Evolutionary conservation across 352 stramenopile genomes (phyloP), one percentile per base, ranked within the genome.

Genomic region (Globisporangium ultimum): DNA sequence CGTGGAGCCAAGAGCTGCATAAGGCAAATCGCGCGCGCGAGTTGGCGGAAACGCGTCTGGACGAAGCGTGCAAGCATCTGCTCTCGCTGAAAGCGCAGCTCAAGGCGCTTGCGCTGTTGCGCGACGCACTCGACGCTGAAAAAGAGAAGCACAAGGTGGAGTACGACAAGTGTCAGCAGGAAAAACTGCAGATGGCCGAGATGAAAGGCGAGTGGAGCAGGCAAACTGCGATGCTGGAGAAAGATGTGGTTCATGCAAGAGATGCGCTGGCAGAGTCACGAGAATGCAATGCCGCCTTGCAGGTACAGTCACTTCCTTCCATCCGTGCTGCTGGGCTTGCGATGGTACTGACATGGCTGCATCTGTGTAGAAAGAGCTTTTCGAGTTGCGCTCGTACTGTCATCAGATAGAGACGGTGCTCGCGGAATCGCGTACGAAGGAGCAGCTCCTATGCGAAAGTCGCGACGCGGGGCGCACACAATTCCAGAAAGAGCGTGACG

Each of bases 11-110:
- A 17, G 46, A 61, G 42, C 48, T 65, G 5, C 21, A 62, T 21
- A 61, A 72, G 2, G 46, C 40, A 14, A 34, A 24, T 3, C 52
- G 59, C 15, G 51, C 46, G n/a, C 68, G 68, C n/a, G 41, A 55
- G 15, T 28, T 58, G 0, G 54, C 63, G 2, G 53, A 84, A 22
- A 36, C 55, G 18, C 68, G 63, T 7, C 24, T 83, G 0, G 50
- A 65, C 10, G 65, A 83, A 20, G 76, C 74, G 15, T 80, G 74
- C 50, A 67, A 68, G 34, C 68, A 84, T 53, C 69, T 89, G 21
- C 42, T 75, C 20, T 65, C 64, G 36, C 63, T 89, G 41, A 84
- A 79, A 54, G 59, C 58, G 21, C 60, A 63, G 21, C 17, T 74
- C 8, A 36, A 54, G 24, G 62, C 54, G 21, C 28, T 85, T 32